Evolutionary conservation across 208 protist species (phyloP).

Genomic region (Naegleria lovaniensis): DNA sequence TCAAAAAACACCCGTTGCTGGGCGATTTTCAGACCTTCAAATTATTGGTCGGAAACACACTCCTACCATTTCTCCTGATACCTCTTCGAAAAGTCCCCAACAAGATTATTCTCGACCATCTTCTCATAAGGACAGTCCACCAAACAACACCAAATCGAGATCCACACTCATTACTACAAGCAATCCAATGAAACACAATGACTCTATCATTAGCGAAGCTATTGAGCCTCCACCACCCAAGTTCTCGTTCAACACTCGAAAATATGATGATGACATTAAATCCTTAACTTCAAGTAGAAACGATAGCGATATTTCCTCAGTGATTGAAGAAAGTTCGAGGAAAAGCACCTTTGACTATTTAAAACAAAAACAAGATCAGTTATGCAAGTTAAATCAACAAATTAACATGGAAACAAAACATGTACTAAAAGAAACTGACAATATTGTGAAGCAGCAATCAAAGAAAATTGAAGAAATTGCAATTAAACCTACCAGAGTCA

Average conservation of each 20-base stretch:
- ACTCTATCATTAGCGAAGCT: neutral
- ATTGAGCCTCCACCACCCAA: neutral
- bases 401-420: neutral
- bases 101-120: neutral
- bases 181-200: too few species aligned
- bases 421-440: neutral
- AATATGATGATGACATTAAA: neutral
- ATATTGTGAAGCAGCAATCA: conserved; percentile 4
- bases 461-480: neutral
- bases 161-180: neutral
- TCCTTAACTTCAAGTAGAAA: neutral
- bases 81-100: neutral
- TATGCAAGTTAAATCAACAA: neutral
- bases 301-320: neutral
- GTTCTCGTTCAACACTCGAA: neutral
- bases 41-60: neutral
- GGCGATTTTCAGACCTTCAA: neutral
- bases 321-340: neutral
- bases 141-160: neutral
- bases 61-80: neutral
- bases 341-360: neutral
- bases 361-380: neutral
- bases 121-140: neutral
- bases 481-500: neutral
- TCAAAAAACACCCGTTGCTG: neutral